A percentile compares a stretch with the other conserved stretches of the same genome.
These are phyloP conservation scores for Hansfordia pulvinata DNA, from an alignment of 2,329 filamentous ascomycete genomes.

Conservation along the genomic window DNA sequence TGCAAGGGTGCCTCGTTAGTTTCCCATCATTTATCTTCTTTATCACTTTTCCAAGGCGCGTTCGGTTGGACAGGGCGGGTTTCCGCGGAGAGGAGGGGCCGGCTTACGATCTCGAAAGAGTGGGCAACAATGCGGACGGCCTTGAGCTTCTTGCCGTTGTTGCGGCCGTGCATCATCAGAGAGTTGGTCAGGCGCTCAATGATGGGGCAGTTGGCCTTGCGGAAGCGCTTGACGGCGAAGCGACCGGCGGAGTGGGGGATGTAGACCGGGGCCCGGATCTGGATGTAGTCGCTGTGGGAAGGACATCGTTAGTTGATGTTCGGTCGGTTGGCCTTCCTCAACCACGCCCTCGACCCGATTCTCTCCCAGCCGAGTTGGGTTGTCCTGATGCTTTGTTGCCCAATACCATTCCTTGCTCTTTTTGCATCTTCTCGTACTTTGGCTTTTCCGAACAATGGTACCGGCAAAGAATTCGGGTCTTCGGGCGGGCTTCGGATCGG, in stretches of 20 bases:
- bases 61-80: slow-evolving; percentile 1
- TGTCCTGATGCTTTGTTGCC: neutral
- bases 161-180: slow-evolving; percentile 99
- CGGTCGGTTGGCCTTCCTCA: slow-evolving; percentile 6
- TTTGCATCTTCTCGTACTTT: neutral
- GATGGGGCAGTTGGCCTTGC: slow-evolving; percentile 99
- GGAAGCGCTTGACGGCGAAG: slow-evolving; percentile 99
- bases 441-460: neutral
- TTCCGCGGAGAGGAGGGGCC: slow-evolving; percentile 2
- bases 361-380: neutral
- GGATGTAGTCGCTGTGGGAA: slow-evolving; percentile 83
- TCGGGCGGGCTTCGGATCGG: neutral
- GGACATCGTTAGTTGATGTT: slow-evolving; percentile 21
- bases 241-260: slow-evolving; percentile 96
- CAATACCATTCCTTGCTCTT: neutral
- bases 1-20: slow-evolving; percentile 24
- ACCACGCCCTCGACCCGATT: slow-evolving; percentile 2
- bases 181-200: slow-evolving; percentile 99
- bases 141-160: slow-evolving; percentile 99
- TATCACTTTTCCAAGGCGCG: no score
- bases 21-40: no score
- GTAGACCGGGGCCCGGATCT: slow-evolving; percentile 98
- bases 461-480: no score
- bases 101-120: slow-evolving; percentile 96
- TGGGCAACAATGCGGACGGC: slow-evolving; percentile 98